phyloP scores from a whole-genome alignment of 2,329 filamentous ascomycete species.

The Pseudocercospora crystallina region DNA sequence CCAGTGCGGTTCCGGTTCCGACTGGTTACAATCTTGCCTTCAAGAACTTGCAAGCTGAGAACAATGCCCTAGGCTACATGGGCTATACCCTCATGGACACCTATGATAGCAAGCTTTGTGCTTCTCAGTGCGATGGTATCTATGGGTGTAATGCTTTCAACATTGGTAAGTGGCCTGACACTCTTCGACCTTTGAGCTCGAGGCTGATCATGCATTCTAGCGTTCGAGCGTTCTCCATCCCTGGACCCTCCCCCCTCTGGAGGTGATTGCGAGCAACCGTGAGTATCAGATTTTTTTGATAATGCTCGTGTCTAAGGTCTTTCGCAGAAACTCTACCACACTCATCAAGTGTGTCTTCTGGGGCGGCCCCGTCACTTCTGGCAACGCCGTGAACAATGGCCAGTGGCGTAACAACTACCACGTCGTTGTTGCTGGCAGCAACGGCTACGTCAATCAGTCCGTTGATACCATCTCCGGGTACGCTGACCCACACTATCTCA shows the following conservation, averaged over 20 bases:
- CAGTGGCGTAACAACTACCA: conserved; percentile 23
- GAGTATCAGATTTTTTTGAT: background rate
- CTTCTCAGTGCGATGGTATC: conserved; percentile 22
- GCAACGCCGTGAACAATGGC: conserved; percentile 30
- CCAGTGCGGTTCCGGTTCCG: conserved; percentile 9
- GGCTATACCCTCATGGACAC: conserved; percentile 21
- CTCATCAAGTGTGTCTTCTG: conserved; percentile 35
- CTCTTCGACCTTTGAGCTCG: too few species aligned
- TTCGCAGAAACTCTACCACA: conserved; percentile 9
- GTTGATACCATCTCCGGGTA: conserved; percentile 14
- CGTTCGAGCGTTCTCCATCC: conserved; percentile 15
- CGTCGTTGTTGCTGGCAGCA: conserved; percentile 17
- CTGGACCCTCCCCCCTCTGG: conserved; percentile 36
- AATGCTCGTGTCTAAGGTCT: too few species aligned
- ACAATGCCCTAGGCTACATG: conserved; percentile 16
- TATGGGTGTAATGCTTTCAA: conserved; percentile 18
- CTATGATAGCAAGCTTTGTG: conserved; percentile 30
- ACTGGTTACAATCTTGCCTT: conserved; percentile 12
- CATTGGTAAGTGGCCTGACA: too few species aligned
- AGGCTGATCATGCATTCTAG: too few species aligned
- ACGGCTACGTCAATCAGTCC: conserved; percentile 14
- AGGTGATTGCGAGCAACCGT: conserved; percentile 11
- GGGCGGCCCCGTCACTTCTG: conserved; percentile 26
- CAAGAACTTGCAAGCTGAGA: conserved; percentile 15
- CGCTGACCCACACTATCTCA: conserved; percentile 17